These are phyloP conservation scores for Suhomyces bokatorum DNA, from an alignment of 1,139 yeast species.

Conservation along the genomic window DNA sequence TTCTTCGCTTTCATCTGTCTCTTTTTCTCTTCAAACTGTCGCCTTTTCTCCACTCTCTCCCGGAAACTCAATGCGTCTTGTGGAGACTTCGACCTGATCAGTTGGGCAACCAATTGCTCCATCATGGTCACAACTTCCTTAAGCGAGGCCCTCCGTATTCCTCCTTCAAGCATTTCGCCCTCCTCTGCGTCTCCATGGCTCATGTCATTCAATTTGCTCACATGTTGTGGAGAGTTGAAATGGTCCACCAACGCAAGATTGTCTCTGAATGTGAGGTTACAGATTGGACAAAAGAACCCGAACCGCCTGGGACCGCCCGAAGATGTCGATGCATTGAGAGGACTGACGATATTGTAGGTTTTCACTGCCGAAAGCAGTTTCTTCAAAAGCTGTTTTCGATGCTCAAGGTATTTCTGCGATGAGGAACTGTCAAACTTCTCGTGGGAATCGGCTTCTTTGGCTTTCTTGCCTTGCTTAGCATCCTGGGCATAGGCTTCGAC, in stretches of 20 bases:
- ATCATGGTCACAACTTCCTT: constrained; percentile 37
- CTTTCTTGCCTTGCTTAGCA: constrained; percentile 34
- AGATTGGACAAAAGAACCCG: constrained; percentile 81
- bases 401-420: constrained; percentile 29
- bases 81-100: constrained; percentile 19
- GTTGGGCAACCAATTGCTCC: constrained; percentile 30
- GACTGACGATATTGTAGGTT: constrained; percentile 36
- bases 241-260: constrained; percentile 81
- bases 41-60: constrained; percentile 46
- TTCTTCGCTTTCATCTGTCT: constrained; percentile 18
- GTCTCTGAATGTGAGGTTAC: constrained; percentile 79
- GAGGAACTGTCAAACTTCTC: constrained; percentile 21
- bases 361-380: constrained; percentile 38
- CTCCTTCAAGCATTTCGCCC: constrained; percentile 34
- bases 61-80: constrained; percentile 25
- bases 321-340: constrained; percentile 20
- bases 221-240: constrained; percentile 69
- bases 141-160: constrained; percentile 34
- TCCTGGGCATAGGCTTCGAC: constrained; percentile 58
- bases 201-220: constrained; percentile 21
- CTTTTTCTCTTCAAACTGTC: constrained; percentile 41
- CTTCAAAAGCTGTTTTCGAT: constrained; percentile 32
- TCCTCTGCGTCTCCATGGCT: constrained; percentile 27
- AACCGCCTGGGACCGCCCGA: constrained; percentile 56
- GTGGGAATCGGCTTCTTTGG: constrained; percentile 2